Evolutionary conservation across 2,329 filamentous ascomycete species (phyloP).

Genomic region (Penicillium palitans): DNA sequence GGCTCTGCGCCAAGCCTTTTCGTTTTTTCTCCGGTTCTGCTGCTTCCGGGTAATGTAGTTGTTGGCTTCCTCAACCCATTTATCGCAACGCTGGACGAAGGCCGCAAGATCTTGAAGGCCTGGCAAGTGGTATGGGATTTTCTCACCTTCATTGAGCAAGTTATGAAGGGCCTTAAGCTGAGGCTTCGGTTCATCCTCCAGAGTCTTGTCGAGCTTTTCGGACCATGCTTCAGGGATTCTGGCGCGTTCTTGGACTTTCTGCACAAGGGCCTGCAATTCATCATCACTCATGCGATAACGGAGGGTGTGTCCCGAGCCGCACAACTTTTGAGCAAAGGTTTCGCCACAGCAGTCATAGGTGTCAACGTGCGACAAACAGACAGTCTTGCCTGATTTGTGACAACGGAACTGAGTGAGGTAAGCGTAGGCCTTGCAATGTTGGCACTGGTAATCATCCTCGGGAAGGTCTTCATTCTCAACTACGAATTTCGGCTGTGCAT

Average conservation of each 20-base stretch:
- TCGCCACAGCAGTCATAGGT: constrained; percentile 76
- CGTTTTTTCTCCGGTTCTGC: constrained; percentile 93
- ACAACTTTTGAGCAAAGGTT: constrained; percentile 65
- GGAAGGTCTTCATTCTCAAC: constrained; percentile 72
- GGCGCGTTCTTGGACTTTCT: constrained; percentile 83
- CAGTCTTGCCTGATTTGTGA: constrained; percentile 72
- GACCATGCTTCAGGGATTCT: constrained; percentile 84
- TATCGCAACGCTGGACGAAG: constrained; percentile 94
- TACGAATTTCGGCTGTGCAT: constrained; percentile 63
- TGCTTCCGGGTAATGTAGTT: constrained; percentile 97
- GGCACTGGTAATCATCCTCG: constrained; percentile 91
- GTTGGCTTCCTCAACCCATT: constrained; percentile 96
- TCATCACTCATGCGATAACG: constrained; percentile 76
- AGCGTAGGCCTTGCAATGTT: constrained; percentile 86
- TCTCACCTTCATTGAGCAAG: constrained; percentile 88
- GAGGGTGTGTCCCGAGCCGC: constrained; percentile 70
- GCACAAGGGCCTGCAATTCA: constrained; percentile 63
- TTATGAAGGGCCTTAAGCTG: constrained; percentile 82
- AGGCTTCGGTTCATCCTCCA: constrained; percentile 81
- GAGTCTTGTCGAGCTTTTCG: constrained; percentile 79
- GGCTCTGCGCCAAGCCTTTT: constrained; percentile 77
- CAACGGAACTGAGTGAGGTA: constrained; percentile 92
- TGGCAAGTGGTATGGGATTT: constrained; percentile 85
- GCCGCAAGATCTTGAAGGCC: constrained; percentile 78
- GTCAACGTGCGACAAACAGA: constrained; percentile 82